Base-by-base conservation (phyloP, 2,329 filamentous ascomycete species). In the Tolypocladium nubicola region DNA sequence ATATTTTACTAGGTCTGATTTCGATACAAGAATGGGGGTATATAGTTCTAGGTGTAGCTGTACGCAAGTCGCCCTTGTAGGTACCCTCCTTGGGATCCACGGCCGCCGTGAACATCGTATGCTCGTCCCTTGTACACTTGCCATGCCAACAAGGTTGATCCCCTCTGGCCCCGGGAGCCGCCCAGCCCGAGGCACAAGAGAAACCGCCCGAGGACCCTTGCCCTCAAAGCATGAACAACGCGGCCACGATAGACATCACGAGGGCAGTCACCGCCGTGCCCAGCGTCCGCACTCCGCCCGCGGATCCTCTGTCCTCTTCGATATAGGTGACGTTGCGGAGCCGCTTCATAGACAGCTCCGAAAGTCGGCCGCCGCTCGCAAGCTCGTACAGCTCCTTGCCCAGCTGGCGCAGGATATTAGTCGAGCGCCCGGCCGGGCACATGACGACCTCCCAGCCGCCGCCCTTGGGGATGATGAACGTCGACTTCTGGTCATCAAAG, bases 371-470 rank as follows among this genome's bases (percentile, higher is more conserved):
- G 1, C 71, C 69, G 13, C 68, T 71, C 23, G 76, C 79, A 23
- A 84, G 67, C 59, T 74, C 69, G 30, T 72, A 70, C 63, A 84
- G 67, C 66, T 83, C 74, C 14, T 73, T 65, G 19, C 76, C 75
- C 63, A 83, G 76, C 6, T 79, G 77, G 37, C 70, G 71, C 39
- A 85, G 67, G 59, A 85, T 85, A 64, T 84, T 77, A 41, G 82
- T 85, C 60, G 80, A 84, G 54, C 82, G 70, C 11, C 82, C 82
- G 14, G 66, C 67, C 1, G 90, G 90, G 68, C 90, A 94, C 69
- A 94, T 89, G 11, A 88, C 79, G 16, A 94, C 79, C 68, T 92
- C 84, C 77, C 88, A 94, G 0, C 88, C 88, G 26, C 86, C 88
- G 21, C 89, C 89, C 13, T 70, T 76, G 2, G 83, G 83, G 40